Evolutionary conservation across 2,329 filamentous ascomycete genomes (phyloP), one percentile per base, ranked within the genome.

Genomic region (Microsporum canis): DNA sequence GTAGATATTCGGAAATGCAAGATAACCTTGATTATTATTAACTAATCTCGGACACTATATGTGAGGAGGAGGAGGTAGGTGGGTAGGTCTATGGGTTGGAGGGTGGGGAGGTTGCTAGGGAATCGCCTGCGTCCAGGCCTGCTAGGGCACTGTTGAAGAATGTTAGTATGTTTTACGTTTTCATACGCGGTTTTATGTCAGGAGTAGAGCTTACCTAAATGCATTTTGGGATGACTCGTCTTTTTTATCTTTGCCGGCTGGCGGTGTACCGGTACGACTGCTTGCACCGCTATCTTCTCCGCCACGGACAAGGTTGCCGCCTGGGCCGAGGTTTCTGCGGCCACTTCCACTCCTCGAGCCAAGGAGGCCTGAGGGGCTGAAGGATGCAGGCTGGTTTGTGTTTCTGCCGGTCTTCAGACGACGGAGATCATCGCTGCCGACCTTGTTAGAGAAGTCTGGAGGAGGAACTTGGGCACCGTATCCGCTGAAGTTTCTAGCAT

Each of bases 341-440:
- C 73, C 74, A 65, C 91, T 89, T 72, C 91, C 96, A 79, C 90
- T 92, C 66, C 94, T 86, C n/a, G 88, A 89, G 66, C 84, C 85
- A 69, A 96, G 88, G 82, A 95, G 88, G 64, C 89, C 91, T 59
- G 88, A 87, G 10, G 94, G 92, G 34, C 90, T 91, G 65, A 97
- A 83, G 12, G 80, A 80, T 76, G 68, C 82, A 78, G 70, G 85
- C 74, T 76, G 84, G 80, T 75, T 85, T 76, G 80, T 84, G 65
- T 78, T 82, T 81, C 72, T 86, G 68, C 79, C 80, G 60, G 82
- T 80, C 61, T 74, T 74, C 45, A 99, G 82, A 68, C 90, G 89
- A 65, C 89, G 87, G 63, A 99, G 82, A 72, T 99, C 94, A 68
- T 96, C 91, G 79, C 90, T 91, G 64, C 86, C 89, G 66, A 99